Percentiles rank a stretch among this genome's conserved stretches.
Evolutionary conservation across 2,329 filamentous ascomycete genomes (phyloP).

Genomic region (Microdochium nivale): DNA sequence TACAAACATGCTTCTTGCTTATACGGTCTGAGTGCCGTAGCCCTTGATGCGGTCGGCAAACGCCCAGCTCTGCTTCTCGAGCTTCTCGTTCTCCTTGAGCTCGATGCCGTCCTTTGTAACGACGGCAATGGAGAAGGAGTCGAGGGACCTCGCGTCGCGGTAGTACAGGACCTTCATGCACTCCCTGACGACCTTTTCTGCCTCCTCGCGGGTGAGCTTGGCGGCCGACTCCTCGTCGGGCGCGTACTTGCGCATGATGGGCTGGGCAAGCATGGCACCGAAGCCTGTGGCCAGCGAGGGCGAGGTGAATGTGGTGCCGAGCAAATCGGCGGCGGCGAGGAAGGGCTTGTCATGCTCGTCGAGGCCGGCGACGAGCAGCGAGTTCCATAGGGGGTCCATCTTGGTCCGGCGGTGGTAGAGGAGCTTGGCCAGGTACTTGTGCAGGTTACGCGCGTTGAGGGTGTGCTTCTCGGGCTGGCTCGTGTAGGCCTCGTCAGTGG

Average conservation of each 20-base stretch:
- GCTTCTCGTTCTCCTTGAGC: conserved; percentile 72
- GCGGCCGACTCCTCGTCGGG: conserved; percentile 74
- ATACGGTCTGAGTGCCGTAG: conserved; percentile 78
- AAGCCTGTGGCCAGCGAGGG: conserved; percentile 91
- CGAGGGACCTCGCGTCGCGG: conserved; percentile 85
- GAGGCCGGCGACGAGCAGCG: conserved; percentile 82
- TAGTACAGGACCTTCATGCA: conserved; percentile 99
- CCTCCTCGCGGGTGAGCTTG: conserved; percentile 66
- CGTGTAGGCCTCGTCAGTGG: conserved; percentile 78
- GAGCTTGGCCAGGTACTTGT: conserved; percentile 93
- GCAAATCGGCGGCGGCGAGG: conserved; percentile 82
- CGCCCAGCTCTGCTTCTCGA: conserved; percentile 95
- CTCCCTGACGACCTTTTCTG: conserved; percentile 74
- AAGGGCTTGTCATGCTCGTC: conserved; percentile 76
- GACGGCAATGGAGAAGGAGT: conserved; percentile 85
- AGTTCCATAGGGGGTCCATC: conserved; percentile 97
- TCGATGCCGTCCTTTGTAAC: conserved; percentile 86
- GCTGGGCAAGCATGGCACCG: conserved; percentile 85
- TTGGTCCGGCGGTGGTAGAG: conserved; percentile 92
- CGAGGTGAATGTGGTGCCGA: conserved; percentile 83
- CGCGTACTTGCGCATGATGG: conserved; percentile 75
- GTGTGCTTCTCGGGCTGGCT: conserved; percentile 33
- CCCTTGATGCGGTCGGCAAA: conserved; percentile 93
- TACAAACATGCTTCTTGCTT: no score
- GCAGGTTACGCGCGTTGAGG: conserved; percentile 87